Evolutionary conservation across 2,329 filamentous ascomycete genomes (phyloP), one percentile per base, ranked within the genome.

Genomic region (Colletotrichum agaves): DNA sequence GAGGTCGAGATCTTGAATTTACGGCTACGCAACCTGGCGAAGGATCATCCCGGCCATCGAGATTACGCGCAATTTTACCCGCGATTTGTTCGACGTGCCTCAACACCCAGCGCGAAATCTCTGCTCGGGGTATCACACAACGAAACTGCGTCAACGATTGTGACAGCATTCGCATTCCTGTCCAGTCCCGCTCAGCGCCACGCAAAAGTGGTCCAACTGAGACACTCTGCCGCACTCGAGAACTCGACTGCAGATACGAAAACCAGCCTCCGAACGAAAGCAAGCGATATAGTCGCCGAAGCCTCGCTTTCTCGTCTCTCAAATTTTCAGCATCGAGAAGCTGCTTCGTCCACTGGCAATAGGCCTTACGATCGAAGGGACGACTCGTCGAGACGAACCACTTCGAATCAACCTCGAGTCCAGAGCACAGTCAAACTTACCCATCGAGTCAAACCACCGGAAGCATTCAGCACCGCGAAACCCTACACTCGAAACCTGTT

Each of bases 211-310:
- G 23, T n/a, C 46, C 7, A 21, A 39, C 7, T 62, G 53, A 65
- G 61, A 68, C 61, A 68, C 37, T 33, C 53, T 49, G 61, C 61
- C 61, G n/a, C 65, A n/a, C 27, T 19, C 46, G 1, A 39, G 23
- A 41, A 55, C 27, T 31, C 17, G 21, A n/a, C 8, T 13, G 15
- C 33, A 33, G 27, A 37, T 12, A 10, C 15, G 19, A 27, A 15
- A 15, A 41, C 17, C 23, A 52, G 1, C 52, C 44, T 39, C 47
- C 17, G 46, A 17, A 33, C 4, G 33, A 53, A 21, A 21, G 5
- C 44, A 13, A 7, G 53, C 43, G 17, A 21, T 5, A 59, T 47
- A 23, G 31, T 21, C 7, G 2, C 27, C 27, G 6, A 27, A 27
- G 27, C 27, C 27, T 27, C 27, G 27, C 6, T 7, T 7, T 7